Evolutionary conservation across 495 filamentous ascomycete species (phyloP).

Genomic region (Hypoxylon cercidicola): DNA sequence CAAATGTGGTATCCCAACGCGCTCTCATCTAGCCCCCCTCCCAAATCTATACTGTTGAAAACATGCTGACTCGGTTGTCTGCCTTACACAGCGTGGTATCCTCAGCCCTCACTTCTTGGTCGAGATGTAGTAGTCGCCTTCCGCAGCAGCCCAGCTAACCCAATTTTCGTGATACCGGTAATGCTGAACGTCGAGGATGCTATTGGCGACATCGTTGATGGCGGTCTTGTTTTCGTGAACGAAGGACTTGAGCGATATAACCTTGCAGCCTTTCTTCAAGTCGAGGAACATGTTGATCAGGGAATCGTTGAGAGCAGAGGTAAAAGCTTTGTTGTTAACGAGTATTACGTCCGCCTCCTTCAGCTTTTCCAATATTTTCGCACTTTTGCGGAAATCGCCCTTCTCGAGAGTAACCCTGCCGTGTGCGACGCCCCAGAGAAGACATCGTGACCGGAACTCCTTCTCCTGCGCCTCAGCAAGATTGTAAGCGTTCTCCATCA

Average conservation of each 20-base stretch:
- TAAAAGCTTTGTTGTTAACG: conserved; percentile 98
- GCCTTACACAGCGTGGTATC: neutral
- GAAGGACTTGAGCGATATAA: conserved; percentile 86
- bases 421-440: conserved; percentile 85
- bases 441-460: conserved; percentile 85
- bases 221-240: conserved; percentile 78
- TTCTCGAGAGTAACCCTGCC: conserved; percentile 82
- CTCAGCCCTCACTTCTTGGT: conserved; percentile 70
- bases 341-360: conserved; percentile 90
- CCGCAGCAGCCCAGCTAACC: conserved; percentile 91
- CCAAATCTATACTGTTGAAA: conserved; percentile 25
- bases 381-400: conserved; percentile 84
- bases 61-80: conserved; percentile 15
- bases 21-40: conserved; percentile 19
- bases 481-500: conserved; percentile 87
- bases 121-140: conserved; percentile 87
- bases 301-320: conserved; percentile 82
- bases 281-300: conserved; percentile 93
- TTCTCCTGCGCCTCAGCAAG: conserved; percentile 86
- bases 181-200: conserved; percentile 76
- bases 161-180: conserved; percentile 80
- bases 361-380: conserved; percentile 74
- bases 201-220: conserved; percentile 77
- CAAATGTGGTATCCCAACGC: conserved; percentile 41
- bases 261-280: conserved; percentile 88